Conservation (phyloP, 768 basidiomycete species). For the Sarcodon aspratus region DNA sequence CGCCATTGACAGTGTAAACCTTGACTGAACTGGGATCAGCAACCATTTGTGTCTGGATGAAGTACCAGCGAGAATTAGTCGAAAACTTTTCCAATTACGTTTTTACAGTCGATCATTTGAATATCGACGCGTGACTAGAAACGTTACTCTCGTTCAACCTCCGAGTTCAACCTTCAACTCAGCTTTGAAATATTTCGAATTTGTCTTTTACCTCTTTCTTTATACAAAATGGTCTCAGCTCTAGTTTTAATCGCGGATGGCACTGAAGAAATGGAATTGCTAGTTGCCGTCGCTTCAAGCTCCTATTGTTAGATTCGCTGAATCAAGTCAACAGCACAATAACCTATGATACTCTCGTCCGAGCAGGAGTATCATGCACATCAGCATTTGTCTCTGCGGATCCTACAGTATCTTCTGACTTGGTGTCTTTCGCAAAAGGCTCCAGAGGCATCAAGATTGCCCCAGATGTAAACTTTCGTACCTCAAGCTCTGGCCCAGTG, state of each 20-base stretch:
- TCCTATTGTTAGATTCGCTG: neutral
- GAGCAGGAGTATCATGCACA: constrained; percentile 53
- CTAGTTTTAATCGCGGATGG: constrained; percentile 71
- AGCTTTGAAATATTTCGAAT: too few relatives aligned
- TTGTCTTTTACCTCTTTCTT: too few relatives aligned
- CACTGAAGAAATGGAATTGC: constrained; percentile 86
- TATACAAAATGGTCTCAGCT: constrained; percentile 32
- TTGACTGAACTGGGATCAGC: constrained; percentile 41
- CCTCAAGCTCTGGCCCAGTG: neutral
- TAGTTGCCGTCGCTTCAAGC: constrained; percentile 20
- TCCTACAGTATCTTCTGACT: constrained; percentile 11
- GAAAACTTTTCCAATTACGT: too few relatives aligned
- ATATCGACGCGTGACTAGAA: too few relatives aligned
- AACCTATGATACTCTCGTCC: constrained; percentile 72
- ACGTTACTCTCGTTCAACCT: too few relatives aligned
- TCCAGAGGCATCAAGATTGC: constrained; percentile 67
- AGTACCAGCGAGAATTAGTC: neutral
- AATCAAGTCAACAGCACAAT: constrained; percentile 42
- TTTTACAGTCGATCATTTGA: too few relatives aligned
- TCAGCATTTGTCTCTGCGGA: constrained; percentile 46
- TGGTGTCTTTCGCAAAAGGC: constrained; percentile 42
- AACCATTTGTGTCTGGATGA: constrained; percentile 3
- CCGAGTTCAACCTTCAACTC: too few relatives aligned
- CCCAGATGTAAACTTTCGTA: constrained; percentile 37
- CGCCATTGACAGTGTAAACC: constrained; percentile 95